Conservation (phyloP, 1,284 basidiomycete species). For the Pholiota adiposa region DNA sequence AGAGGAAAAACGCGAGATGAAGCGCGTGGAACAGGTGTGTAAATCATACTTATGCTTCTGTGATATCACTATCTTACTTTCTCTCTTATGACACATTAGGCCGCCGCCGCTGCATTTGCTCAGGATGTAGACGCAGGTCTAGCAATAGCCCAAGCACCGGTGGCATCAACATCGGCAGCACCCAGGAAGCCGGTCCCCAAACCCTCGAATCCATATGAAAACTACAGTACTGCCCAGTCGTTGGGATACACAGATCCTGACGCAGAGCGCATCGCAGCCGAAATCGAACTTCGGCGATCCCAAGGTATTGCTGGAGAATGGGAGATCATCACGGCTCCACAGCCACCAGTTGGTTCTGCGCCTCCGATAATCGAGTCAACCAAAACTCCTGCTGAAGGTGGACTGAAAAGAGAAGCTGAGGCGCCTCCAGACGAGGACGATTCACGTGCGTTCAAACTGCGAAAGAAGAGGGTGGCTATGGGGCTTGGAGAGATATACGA, state of each 20-base stretch:
- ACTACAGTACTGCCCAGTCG: conserved; percentile 87
- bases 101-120: conserved; percentile 75
- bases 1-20: conserved; percentile 88
- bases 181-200: conserved; percentile 50
- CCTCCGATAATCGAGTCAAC: conserved; percentile 11
- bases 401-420: conserved; percentile 45
- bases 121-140: conserved; percentile 72
- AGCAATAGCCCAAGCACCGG: conserved; percentile 48
- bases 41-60: conserved; percentile 27
- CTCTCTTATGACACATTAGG: conserved; percentile 42
- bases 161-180: conserved; percentile 42
- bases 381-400: conserved; percentile 13
- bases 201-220: conserved; percentile 73
- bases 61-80: too few species aligned
- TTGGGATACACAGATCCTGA: conserved; percentile 82
- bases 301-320: conserved; percentile 86
- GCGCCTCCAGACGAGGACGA: conserved; percentile 55
- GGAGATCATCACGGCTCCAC: conserved; percentile 66
- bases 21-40: conserved; percentile 77
- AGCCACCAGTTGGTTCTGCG: conserved; percentile 25
- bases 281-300: conserved; percentile 59
- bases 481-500: conserved; percentile 77
- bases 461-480: conserved; percentile 55
- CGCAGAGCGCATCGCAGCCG: conserved; percentile 57
- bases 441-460: conserved; percentile 64